Conservation (phyloP, 352 stramenopile species). For the Phytophthora citrophthora region DNA sequence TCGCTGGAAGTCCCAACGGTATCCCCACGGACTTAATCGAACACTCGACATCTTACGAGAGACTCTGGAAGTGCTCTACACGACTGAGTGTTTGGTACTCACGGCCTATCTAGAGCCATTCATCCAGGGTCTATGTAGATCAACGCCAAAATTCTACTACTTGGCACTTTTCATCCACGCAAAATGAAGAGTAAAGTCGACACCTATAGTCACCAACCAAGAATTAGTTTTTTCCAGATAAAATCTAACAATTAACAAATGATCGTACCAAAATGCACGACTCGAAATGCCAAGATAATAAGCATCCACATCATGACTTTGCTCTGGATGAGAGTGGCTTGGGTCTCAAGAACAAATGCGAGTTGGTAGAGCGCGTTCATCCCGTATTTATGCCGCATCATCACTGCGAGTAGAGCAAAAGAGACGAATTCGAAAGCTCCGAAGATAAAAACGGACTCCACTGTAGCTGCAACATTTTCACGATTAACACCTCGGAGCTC, state of each 20-base stretch:
- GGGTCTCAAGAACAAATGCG: slow-evolving; percentile 42
- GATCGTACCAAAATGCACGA: slow-evolving; percentile 35
- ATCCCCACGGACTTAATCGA: background rate
- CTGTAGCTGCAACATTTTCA: slow-evolving; percentile 7
- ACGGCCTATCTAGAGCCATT: slow-evolving; percentile 47
- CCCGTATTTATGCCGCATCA: slow-evolving; percentile 16
- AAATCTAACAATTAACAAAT: background rate
- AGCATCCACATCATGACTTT: slow-evolving; percentile 43
- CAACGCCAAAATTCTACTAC: no score
- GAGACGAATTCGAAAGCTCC: slow-evolving; percentile 26
- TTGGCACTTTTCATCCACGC: background rate
- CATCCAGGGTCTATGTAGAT: slow-evolving; percentile 29
- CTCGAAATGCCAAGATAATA: slow-evolving; percentile 18
- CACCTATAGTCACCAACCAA: background rate
- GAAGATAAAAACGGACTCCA: slow-evolving; percentile 35
- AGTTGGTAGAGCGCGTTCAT: slow-evolving; percentile 32
- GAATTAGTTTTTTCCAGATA: background rate
- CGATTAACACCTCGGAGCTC: slow-evolving; percentile 23
- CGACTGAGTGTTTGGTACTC: slow-evolving; percentile 41
- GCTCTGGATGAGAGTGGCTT: slow-evolving; percentile 19
- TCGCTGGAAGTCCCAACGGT: no score
- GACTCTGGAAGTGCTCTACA: slow-evolving; percentile 28
- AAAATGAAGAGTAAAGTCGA: slow-evolving; percentile 26
- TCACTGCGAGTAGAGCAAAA: slow-evolving; percentile 17
- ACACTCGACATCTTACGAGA: slow-evolving; percentile 14